Conservation (phyloP, 768 basidiomycete genomes). For the Hygrophoropsis aurantiaca region DNA sequence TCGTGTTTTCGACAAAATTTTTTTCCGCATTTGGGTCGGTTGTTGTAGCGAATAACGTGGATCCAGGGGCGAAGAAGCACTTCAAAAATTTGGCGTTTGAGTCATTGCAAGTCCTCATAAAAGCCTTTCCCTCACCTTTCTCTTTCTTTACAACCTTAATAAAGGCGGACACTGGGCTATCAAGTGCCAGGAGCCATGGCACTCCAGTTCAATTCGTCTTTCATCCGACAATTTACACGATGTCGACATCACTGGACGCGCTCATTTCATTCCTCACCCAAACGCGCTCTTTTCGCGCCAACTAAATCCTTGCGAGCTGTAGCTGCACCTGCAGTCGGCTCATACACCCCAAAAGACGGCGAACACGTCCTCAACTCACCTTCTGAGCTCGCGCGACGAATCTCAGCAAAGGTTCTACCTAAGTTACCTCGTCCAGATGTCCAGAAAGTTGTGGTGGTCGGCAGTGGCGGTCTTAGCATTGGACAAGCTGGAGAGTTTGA, state of each 20-base stretch:
- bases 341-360: conserved; percentile 58
- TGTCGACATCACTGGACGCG: conserved; percentile 32
- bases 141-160: conserved; percentile 11
- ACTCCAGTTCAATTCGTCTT: conserved; percentile 8
- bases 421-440: conserved; percentile 90
- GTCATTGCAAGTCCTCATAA: neutral
- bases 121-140: neutral
- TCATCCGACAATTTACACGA: conserved; percentile 16
- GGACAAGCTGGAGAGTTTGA: conserved; percentile 99
- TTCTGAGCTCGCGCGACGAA: conserved; percentile 88
- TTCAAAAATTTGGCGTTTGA: too few relatives aligned
- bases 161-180: too few relatives aligned
- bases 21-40: too few relatives aligned
- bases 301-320: conserved; percentile 61
- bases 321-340: conserved; percentile 74
- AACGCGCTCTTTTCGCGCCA: conserved; percentile 39
- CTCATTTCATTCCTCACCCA: conserved; percentile 49
- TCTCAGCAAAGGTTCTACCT: conserved; percentile 93
- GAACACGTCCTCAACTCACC: conserved; percentile 89
- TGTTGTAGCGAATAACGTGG: too few relatives aligned
- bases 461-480: conserved; percentile 93
- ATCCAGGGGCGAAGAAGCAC: too few relatives aligned
- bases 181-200: conserved; percentile 10
- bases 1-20: too few relatives aligned
- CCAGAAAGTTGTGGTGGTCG: conserved; percentile 93